Conservation (phyloP, 2,329 filamentous ascomycete species). For the Hypoxylon sp. region DNA sequence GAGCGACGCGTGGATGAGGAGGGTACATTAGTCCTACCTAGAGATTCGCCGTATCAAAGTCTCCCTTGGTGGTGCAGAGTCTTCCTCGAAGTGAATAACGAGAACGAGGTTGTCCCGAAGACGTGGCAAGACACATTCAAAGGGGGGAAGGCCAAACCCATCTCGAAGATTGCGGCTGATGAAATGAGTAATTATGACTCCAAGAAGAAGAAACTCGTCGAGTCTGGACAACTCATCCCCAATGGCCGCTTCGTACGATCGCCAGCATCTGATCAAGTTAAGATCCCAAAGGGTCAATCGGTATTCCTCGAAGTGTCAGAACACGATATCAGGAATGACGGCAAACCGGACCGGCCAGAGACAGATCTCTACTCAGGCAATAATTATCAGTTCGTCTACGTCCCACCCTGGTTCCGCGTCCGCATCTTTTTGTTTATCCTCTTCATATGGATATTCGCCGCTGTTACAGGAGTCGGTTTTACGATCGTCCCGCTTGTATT, state of each 20-base stretch:
- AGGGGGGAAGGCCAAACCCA: slow-evolving; percentile 63
- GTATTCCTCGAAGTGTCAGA: slow-evolving; percentile 86
- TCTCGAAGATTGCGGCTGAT: slow-evolving; percentile 54
- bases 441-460: slow-evolving; percentile 93
- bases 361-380: slow-evolving; percentile 68
- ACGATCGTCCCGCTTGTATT: slow-evolving; percentile 90
- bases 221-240: slow-evolving; percentile 69
- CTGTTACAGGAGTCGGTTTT: slow-evolving; percentile 84
- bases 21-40: slow-evolving; percentile 70
- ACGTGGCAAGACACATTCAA: slow-evolving; percentile 72
- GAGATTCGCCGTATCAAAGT: slow-evolving; percentile 52
- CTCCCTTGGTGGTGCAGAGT: slow-evolving; percentile 60
- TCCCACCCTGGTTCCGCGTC: slow-evolving; percentile 86
- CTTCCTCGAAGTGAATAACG: slow-evolving; percentile 64
- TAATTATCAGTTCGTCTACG: slow-evolving; percentile 80
- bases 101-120: slow-evolving; percentile 64
- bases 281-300: slow-evolving; percentile 85
- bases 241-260: slow-evolving; percentile 90
- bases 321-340: slow-evolving; percentile 75
- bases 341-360: slow-evolving; percentile 69
- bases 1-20: slow-evolving; percentile 87
- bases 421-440: slow-evolving; percentile 89
- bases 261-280: slow-evolving; percentile 95
- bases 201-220: slow-evolving; percentile 64
- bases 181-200: slow-evolving; percentile 57